phyloP scores from a whole-genome alignment of 345 rosid genomes.

The thale cress (Arabidopsis thaliana) region TAIR10.1 NC_003070.9:25776501-25777000 shows the following conservation, averaged over 20 bases:
- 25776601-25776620: slow-evolving; percentile 87
- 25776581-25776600: neutral
- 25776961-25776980: neutral
- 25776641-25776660: slow-evolving; percentile 83
- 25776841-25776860: slow-evolving; percentile 12
- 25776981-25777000: neutral
- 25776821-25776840: slow-evolving; percentile 60
- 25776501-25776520: slow-evolving; percentile 98
- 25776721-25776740: neutral
- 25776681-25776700: slow-evolving; percentile 72
- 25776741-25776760: neutral
- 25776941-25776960: slow-evolving; percentile 60
- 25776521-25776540: slow-evolving; percentile 41
- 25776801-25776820: slow-evolving; percentile 87
- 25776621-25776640: slow-evolving; percentile 87
- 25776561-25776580: slow-evolving; percentile 2
- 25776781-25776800: slow-evolving; percentile 69
- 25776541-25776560: neutral
- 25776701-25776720: slow-evolving; percentile 15
- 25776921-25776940: slow-evolving; percentile 53
- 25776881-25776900: slow-evolving; percentile 23
- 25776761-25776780: slow-evolving; percentile 22
- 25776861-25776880: slow-evolving; percentile 22
- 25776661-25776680: slow-evolving; percentile 93
- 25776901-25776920: slow-evolving; percentile 70